Conservation (phyloP, 768 basidiomycete genomes). For the Filobasidium floriforme region DNA sequence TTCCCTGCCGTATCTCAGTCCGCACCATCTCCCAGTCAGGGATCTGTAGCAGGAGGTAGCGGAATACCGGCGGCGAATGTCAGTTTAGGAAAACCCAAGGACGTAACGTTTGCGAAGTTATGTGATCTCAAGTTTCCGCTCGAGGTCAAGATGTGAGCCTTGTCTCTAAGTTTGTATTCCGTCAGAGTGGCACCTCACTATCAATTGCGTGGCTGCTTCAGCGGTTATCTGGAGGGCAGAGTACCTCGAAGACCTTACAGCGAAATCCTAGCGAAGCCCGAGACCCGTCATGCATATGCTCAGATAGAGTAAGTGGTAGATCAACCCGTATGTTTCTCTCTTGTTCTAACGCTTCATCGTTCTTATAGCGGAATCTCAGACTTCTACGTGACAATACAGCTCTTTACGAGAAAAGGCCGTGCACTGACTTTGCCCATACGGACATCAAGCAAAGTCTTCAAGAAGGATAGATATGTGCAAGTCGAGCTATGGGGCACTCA, state of each 20-base stretch:
- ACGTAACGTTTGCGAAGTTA: conserved; percentile 86
- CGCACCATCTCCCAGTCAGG: background rate
- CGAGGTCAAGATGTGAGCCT: conserved; percentile 50
- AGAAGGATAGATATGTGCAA: conserved; percentile 18
- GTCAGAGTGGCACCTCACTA: background rate
- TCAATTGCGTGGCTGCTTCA: conserved; percentile 10
- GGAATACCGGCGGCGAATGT: background rate
- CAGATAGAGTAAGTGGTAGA: conserved; percentile 56
- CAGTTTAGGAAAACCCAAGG: conserved; percentile 51
- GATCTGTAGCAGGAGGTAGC: background rate
- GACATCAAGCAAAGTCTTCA: conserved; percentile 66
- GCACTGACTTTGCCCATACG: conserved; percentile 84
- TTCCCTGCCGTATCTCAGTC: background rate
- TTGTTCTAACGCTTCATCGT: conserved; percentile 15
- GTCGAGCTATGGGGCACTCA: background rate
- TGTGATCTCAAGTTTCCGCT: conserved; percentile 81
- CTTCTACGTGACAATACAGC: conserved; percentile 85
- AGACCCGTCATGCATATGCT: conserved; percentile 71
- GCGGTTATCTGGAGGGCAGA: conserved; percentile 60
- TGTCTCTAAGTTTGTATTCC: conserved; percentile 3
- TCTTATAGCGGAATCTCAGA: conserved; percentile 70
- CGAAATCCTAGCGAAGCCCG: conserved; percentile 73
- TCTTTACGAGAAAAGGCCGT: conserved; percentile 78
- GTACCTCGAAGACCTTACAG: conserved; percentile 65
- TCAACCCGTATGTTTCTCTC: conserved; percentile 19